phyloP scores from a whole-genome alignment of 192 early-diverging fungal genomes.

The Coemansia asiatica region DNA sequence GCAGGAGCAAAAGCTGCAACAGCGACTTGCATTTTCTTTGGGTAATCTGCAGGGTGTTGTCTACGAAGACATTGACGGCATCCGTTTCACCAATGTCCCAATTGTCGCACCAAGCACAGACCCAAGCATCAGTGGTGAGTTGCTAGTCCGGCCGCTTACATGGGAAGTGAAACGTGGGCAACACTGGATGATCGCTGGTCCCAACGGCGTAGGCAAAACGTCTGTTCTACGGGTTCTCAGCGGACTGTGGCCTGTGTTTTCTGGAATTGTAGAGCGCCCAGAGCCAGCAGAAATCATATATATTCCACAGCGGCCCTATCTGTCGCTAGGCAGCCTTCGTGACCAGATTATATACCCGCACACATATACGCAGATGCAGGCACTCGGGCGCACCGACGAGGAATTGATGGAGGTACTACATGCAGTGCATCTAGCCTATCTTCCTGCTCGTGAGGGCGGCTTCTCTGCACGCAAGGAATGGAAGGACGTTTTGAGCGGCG shows the following conservation, averaged over 20 bases:
- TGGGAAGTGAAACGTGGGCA: constrained; percentile 88
- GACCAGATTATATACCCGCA: constrained; percentile 98
- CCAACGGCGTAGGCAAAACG: constrained; percentile 93
- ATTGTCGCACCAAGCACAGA: constrained; percentile 75
- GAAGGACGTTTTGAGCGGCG: constrained; percentile 92
- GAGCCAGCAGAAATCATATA: constrained; percentile 87
- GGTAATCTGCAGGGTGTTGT: constrained; percentile 19
- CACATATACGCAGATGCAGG: constrained; percentile 81
- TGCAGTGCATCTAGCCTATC: constrained; percentile 78
- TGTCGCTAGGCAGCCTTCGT: constrained; percentile 87
- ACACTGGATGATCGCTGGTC: constrained; percentile 92
- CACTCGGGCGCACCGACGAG: constrained; percentile 74
- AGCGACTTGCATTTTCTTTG: constrained; percentile 21
- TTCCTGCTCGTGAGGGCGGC: constrained; percentile 88
- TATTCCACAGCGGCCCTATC: constrained; percentile 95
- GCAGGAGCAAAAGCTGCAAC: too few species aligned
- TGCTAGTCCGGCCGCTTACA: constrained; percentile 78
- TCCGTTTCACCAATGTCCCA: constrained; percentile 87
- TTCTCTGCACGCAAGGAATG: constrained; percentile 85
- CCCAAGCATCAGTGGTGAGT: constrained; percentile 70
- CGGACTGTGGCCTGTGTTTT: constrained; percentile 94
- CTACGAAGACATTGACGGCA: constrained; percentile 61
- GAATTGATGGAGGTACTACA: constrained; percentile 80
- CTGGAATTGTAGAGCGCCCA: constrained; percentile 70
- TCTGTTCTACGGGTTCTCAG: constrained; percentile 94